Base-by-base conservation (phyloP, 139 green algal species). In the Chlorokybus atmophyticus region DNA sequence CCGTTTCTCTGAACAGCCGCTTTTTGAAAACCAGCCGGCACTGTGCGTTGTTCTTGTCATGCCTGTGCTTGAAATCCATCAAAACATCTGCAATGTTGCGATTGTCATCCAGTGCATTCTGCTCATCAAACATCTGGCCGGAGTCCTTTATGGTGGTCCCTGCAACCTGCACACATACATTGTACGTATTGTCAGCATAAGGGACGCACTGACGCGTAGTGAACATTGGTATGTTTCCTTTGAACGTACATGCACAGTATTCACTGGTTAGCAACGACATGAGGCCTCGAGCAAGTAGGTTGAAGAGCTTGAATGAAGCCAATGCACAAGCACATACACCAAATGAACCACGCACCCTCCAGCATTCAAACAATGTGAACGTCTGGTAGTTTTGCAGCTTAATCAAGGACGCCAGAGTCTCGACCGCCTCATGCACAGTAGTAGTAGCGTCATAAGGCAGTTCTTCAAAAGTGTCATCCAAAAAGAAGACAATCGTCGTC, bases 381-480 rank as follows among this genome's bases (percentile, higher is more conserved):
- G 90, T 96, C 29, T 79, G 74, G 66, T 86, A 94, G 71, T 93
- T 87, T 60, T 90, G 58, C 59, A 96, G 74, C 74, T 85, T 84
- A 64, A 98, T 95, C 38, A 89, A 67, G 40, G 57, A 55, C 0
- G 88, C 84, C 47, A 96, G 61, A 52, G 77, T 60, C 73, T 94
- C 83, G 50, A 93, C 79, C 6, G 83, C 90, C 63, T 96, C 90
- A 30, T 73, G 50, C 19, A 93, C 84, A 0, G 84, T 93, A 17
- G 84, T 95, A 30, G 74, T 82, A 25, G 87, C 67, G 58, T 95
- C 86, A 47, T 88, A 96, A 1, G 61, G 56, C 25, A 98, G 68
- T 73, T 94, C 86, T 71, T 95, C 85, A 72, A 95, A 95, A 2
- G 86, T 94, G 53, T 93, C 87, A 49, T 96, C 90, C 66, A 96